A percentile compares a stretch with the other conserved stretches of the same genome.
Evolutionary conservation across 306 rosid genomes (phyloP).

Genomic region (Begonia fuchsioides): DNA sequence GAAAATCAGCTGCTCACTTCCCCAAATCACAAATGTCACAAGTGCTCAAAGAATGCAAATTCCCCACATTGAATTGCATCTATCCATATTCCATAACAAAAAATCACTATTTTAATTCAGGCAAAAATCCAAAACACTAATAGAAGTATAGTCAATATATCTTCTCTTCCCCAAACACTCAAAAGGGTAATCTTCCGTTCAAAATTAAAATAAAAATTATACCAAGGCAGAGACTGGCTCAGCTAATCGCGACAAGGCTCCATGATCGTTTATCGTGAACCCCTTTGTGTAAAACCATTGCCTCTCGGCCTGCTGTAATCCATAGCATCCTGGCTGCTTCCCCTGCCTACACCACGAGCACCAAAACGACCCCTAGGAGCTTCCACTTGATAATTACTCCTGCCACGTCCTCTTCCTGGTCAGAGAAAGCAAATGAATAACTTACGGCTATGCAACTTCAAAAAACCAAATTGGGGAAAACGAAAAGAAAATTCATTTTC

Average conservation of each 20-base stretch:
- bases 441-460: too few species aligned
- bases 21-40: too few species aligned
- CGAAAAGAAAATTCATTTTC: too few species aligned
- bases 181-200: slow-evolving; percentile 8
- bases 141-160: slow-evolving; percentile 6
- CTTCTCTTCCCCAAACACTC: slow-evolving; percentile 19
- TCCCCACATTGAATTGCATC: slow-evolving; percentile 59
- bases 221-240: not conserved
- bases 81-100: slow-evolving; percentile 49
- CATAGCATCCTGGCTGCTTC: slow-evolving; percentile 36
- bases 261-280: slow-evolving; percentile 34
- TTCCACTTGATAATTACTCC: slow-evolving; percentile 51
- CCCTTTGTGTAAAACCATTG: slow-evolving; percentile 58
- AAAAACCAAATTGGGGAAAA: too few species aligned
- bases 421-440: not conserved
- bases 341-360: slow-evolving; percentile 48
- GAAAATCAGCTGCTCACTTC: too few species aligned
- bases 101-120: slow-evolving; percentile 13
- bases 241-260: slow-evolving; percentile 2
- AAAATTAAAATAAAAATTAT: slow-evolving; percentile 1
- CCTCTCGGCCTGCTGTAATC: slow-evolving; percentile 52
- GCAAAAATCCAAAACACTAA: slow-evolving; percentile 8
- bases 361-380: slow-evolving; percentile 72
- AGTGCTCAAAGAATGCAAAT: slow-evolving; percentile 19
- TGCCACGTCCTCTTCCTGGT: slow-evolving; percentile 75